Conservation (phyloP, 2,329 filamentous ascomycete species). For the Trichocomaceae sp. region DNA sequence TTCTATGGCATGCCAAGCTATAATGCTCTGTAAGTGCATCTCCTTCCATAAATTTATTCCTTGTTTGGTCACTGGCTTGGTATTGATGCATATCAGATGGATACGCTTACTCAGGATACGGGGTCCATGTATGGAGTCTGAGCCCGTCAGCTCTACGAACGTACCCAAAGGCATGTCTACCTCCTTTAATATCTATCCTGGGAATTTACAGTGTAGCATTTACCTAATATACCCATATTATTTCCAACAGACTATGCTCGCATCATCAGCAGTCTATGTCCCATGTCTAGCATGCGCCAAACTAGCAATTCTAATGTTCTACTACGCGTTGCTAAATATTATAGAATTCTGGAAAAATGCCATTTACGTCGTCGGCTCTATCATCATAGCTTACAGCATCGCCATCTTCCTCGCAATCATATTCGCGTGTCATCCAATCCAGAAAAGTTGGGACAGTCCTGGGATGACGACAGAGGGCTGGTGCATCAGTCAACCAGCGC, state of each 20-base stretch:
- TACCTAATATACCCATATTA: background rate
- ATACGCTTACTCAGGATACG: background rate
- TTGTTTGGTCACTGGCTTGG: background rate
- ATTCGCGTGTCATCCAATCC: slow-evolving; percentile 19
- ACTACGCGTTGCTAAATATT: slow-evolving; percentile 15
- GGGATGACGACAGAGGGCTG: slow-evolving; percentile 12
- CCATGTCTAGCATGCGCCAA: slow-evolving; percentile 18
- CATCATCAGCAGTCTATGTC: slow-evolving; percentile 16
- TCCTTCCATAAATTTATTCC: background rate
- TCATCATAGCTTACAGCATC: slow-evolving; percentile 10
- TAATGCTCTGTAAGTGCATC: slow-evolving; percentile 2
- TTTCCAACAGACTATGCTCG: background rate
- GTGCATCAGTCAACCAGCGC: slow-evolving; percentile 15
- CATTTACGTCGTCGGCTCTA: slow-evolving; percentile 9
- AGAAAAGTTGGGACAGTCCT: slow-evolving; percentile 17
- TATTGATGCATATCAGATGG: background rate
- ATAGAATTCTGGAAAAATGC: slow-evolving; percentile 3
- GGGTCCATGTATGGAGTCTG: background rate
- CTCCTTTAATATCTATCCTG: background rate
- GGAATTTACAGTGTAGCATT: too few relatives aligned
- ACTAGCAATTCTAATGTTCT: slow-evolving; percentile 18
- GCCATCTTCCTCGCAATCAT: slow-evolving; percentile 12
- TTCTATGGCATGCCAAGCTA: background rate
- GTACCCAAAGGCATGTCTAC: slow-evolving; percentile 1
- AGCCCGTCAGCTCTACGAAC: background rate